Evolutionary conservation across 2,329 filamentous ascomycete species (phyloP), one percentile per base, ranked within the genome.

Genomic region (Gremmenia infestans): DNA sequence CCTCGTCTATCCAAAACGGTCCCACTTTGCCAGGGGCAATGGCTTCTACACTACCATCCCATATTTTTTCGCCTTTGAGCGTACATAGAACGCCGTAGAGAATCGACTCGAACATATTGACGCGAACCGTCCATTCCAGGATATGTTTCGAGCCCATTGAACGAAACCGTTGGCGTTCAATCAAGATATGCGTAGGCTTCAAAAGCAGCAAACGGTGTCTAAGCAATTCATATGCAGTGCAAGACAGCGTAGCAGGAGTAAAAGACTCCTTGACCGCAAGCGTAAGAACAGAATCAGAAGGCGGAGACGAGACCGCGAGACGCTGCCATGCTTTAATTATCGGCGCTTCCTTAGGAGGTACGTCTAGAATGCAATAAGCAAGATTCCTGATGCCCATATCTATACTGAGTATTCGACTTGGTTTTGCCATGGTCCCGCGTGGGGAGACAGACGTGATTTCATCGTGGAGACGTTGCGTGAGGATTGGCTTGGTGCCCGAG

Each of bases 311-410:
- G 12, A 65, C 59, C 12, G 63, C 57, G 12, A 66, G 59, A 37
- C 62, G 68, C 42, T 71, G 70, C 76, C 76, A 79, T 1, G 57
- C 49, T 35, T 54, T 17, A 36, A 53, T 48, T 1, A 35, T 51
- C 7, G 54, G 45, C 22, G 43, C 19, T 40, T 35, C 11, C 36
- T 35, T 45, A 68, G 64, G 11, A 75, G 63, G 50, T 48, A 36
- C 60, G 59, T 67, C 63, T 7, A 89, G 70, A 58, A 89, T 77
- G 61, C 87, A 88, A 68, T 84, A 90, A 1, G 89, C 89, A 4
- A 95, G 75, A 68, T 95, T 95, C 45, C 83, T 83, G 62, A 95
- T 88, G 4, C 90, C 90, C 82, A 94, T 87, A 70, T 95, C 90
- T 59, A 95, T 87, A 68, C 88, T 92, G 36, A 94, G 71, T 23